These are phyloP conservation scores for Carex kokanica DNA, from an alignment of 176 grass and related monocot species.

Conservation along the genomic window DNA sequence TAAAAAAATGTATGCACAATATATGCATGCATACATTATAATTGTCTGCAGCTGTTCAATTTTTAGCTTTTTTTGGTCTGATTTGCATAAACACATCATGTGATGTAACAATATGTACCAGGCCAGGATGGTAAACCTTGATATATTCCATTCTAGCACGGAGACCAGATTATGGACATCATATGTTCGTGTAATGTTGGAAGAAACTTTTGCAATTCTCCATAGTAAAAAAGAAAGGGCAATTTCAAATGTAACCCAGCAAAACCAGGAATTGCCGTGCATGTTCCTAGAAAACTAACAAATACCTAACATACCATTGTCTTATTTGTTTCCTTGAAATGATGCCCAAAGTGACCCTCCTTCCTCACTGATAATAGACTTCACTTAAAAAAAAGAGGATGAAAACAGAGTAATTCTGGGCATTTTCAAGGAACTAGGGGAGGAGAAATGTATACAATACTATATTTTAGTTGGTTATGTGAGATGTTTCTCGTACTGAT, in stretches of 20 bases:
- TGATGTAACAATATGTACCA: neutral
- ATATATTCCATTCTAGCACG: neutral
- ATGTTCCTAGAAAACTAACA: neutral
- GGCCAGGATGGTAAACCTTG: neutral
- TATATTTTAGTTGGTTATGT: neutral
- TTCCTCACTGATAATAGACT: neutral
- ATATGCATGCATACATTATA: neutral
- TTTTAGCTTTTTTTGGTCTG: neutral
- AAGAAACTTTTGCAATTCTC: neutral
- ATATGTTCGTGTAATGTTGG: neutral
- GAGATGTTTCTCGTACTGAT: neutral
- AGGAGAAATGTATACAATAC: neutral
- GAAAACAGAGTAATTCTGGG: neutral
- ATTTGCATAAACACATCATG: neutral
- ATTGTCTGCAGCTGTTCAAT: neutral
- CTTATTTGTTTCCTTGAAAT: neutral
- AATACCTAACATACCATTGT: neutral
- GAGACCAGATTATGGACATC: neutral
- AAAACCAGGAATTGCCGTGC: neutral
- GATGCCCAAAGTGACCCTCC: neutral
- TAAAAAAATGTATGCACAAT: constrained; percentile 19
- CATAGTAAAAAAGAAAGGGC: neutral
- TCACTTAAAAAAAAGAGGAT: neutral
- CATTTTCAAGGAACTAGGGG: neutral
- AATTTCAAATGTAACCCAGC: neutral